A percentile compares a stretch with the other conserved stretches of the same genome.
These are phyloP conservation scores for Solanum microdontum DNA, from an alignment of 257 asterid species.

Conservation along the genomic window DNA sequence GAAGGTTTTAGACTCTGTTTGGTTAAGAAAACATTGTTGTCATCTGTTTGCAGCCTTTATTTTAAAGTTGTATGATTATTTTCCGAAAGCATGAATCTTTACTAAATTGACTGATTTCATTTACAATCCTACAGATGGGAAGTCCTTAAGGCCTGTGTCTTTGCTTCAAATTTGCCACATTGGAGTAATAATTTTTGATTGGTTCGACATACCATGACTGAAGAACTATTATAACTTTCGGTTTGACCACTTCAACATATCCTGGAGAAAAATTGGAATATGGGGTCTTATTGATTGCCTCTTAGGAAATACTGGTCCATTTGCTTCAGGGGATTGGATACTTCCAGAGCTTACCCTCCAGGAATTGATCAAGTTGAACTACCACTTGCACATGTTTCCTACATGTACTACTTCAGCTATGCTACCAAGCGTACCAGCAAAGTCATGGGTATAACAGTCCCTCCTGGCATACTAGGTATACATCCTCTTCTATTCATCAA, in stretches of 20 bases:
- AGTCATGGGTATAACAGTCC: slow-evolving; percentile 16
- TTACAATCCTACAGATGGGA: slow-evolving; percentile 75
- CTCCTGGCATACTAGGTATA: slow-evolving; percentile 67
- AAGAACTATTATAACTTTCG: slow-evolving; percentile 79
- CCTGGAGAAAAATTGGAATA: not conserved
- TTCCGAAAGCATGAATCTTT: not conserved
- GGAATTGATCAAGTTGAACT: too few relatives aligned
- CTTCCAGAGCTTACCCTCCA: too few relatives aligned
- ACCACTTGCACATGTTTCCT: too few relatives aligned
- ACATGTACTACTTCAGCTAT: too few relatives aligned
- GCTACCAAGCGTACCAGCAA: too few relatives aligned
- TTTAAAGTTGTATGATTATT: not conserved
- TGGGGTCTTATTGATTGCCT: too few relatives aligned
- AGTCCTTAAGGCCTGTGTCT: slow-evolving; percentile 58
- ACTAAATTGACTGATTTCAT: not conserved
- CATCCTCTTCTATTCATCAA: slow-evolving; percentile 78
- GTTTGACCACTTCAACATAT: slow-evolving; percentile 83
- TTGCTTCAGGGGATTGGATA: too few relatives aligned
- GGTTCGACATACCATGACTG: slow-evolving; percentile 80
- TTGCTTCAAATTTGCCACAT: slow-evolving; percentile 78
- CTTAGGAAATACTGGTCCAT: too few relatives aligned
- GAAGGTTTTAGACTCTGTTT: not conserved
- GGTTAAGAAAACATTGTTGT: not conserved
- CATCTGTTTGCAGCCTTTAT: not conserved
- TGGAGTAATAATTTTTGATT: slow-evolving; percentile 40